Conservation (phyloP, 2,329 filamentous ascomycete genomes). For the Venturiaceae sp. region DNA sequence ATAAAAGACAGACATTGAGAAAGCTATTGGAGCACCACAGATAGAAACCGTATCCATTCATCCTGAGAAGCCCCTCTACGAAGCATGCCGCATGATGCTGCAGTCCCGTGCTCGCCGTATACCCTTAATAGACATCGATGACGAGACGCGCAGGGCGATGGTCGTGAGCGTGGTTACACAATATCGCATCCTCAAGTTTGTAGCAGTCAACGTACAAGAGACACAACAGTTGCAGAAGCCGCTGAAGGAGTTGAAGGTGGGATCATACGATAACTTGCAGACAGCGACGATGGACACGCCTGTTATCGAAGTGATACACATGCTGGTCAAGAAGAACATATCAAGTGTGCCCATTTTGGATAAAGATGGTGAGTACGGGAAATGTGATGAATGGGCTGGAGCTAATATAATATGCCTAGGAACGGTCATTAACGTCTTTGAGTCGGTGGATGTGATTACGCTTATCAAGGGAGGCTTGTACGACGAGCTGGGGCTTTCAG, state of each 20-base stretch:
- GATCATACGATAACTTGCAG: slow-evolving; percentile 71
- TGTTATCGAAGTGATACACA: slow-evolving; percentile 88
- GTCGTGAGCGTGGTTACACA: slow-evolving; percentile 97
- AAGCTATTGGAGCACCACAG: slow-evolving; percentile 78
- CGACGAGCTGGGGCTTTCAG: slow-evolving; percentile 75
- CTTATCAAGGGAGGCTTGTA: slow-evolving; percentile 91
- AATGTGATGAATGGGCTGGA: neutral
- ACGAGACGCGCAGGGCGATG: slow-evolving; percentile 84
- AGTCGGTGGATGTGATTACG: slow-evolving; percentile 93
- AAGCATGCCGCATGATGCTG: slow-evolving; percentile 90
- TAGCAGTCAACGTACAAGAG: slow-evolving; percentile 86
- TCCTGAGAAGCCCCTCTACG: slow-evolving; percentile 81
- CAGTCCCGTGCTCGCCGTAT: slow-evolving; percentile 88
- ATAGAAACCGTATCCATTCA: slow-evolving; percentile 96
- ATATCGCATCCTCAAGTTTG: slow-evolving; percentile 97
- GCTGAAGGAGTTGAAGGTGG: slow-evolving; percentile 71
- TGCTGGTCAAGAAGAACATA: slow-evolving; percentile 87
- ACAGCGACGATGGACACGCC: slow-evolving; percentile 83
- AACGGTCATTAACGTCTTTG: slow-evolving; percentile 86
- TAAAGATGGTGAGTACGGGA: slow-evolving; percentile 45
- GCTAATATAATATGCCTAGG: slow-evolving; percentile 29
- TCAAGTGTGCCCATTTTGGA: slow-evolving; percentile 92
- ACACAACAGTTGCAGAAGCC: slow-evolving; percentile 84
- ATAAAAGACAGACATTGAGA: slow-evolving; percentile 69
- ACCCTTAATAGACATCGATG: slow-evolving; percentile 84